These are phyloP conservation scores for Sarcodon aspratus DNA, from an alignment of 768 basidiomycete genomes.

Conservation along the genomic window DNA sequence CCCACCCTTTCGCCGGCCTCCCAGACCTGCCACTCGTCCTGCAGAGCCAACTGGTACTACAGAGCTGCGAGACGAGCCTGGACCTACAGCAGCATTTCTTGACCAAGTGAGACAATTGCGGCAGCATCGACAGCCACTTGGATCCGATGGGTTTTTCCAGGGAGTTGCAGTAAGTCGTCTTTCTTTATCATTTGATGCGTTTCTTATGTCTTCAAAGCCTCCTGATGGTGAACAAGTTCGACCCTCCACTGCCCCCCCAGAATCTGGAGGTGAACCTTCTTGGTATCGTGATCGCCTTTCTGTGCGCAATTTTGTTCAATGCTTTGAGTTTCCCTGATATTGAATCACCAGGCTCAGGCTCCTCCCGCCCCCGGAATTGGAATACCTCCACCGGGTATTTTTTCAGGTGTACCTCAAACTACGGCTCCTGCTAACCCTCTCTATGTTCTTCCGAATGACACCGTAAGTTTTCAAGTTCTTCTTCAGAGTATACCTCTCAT, in stretches of 20 bases:
- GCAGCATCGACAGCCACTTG: slow-evolving; percentile 6
- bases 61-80: background rate
- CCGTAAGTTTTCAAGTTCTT: background rate
- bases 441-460: background rate
- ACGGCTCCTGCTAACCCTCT: background rate
- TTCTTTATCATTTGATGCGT: background rate
- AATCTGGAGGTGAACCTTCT: background rate
- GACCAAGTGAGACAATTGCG: slow-evolving; percentile 6
- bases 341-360: background rate
- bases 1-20: background rate
- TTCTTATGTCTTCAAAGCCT: background rate
- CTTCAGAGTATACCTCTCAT: background rate
- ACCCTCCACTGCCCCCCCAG: slow-evolving; percentile 1
- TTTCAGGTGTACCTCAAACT: background rate
- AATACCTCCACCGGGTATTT: slow-evolving; percentile 3
- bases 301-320: background rate
- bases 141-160: slow-evolving; percentile 5
- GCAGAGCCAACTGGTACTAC: background rate
- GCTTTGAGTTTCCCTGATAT: background rate
- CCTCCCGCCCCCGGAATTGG: background rate
- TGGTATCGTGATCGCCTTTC: background rate
- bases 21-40: too few relatives aligned
- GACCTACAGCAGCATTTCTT: background rate
- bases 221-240: background rate
- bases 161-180: background rate